Base-by-base conservation (phyloP, 2,329 filamentous ascomycete genomes). In the Aspergillus oerlinghausenensis region DNA sequence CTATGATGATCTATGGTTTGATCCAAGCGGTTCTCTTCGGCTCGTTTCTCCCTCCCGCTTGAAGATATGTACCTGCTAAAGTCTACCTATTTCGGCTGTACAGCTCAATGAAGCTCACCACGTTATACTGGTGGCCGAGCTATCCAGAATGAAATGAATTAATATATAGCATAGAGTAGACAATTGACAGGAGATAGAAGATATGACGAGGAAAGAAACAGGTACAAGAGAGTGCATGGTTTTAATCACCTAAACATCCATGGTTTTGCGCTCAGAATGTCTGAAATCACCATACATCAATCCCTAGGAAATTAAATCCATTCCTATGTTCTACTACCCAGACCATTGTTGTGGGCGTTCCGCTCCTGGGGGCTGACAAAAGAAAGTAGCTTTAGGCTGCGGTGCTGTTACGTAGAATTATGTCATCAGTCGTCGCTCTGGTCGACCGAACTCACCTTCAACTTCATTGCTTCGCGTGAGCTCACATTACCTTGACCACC, bases 31-130 rank as follows among this genome's bases (percentile, higher is more conserved):
- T 84, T 7, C 77, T 99, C 45, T 99, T 91, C 78, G 88, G 92
- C 3, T 92, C 86, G 3, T 99, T 99, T 71, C 80, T 99, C 50
- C 94, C 94, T 4, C 94, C 94, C 45, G 94, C 94, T 23, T 96
- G 54, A 6, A 50, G 8, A 48, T 42, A 10, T 49, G 11, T 23
- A 23, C 21, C 23, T n/a, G 10, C 23, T 23, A 14, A 25, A 23
- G 10, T 43, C 40, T 10, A 17, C 11, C 17, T 35, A 6, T 17
- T 35, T 14, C 14, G 32, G 32, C 32, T 17, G 11, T 17, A 5
- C 32, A 38, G 5, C 5, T 17, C 32, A 17, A 17, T 43, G 17
- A 28, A 17, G 2, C 19, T 47, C 21, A 26, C 43, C 21, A 47
- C 10, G 3, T 8, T 17, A 47, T 47, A 47, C 32, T 38, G 2